Percentiles rank a stretch among this genome's conserved stretches.
Conservation (phyloP, 768 basidiomycete species). For the Leccinum truebloodii region DNA sequence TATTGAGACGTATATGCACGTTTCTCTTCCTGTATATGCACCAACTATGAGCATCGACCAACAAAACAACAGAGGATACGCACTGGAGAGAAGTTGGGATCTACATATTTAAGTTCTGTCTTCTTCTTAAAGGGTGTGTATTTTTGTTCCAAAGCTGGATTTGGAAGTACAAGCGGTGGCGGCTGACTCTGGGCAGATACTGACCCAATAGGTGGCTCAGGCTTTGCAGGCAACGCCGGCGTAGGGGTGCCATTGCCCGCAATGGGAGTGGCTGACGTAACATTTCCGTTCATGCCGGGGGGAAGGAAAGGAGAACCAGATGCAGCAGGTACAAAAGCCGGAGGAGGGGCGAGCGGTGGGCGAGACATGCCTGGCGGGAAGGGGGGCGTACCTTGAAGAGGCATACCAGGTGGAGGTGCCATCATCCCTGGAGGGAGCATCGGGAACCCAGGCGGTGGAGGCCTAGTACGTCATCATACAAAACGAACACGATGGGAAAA, state of each 20-base stretch:
- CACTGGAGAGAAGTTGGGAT: constrained; percentile 81
- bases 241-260: constrained; percentile 31
- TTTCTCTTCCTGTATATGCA: constrained; percentile 66
- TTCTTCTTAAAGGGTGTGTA: constrained; percentile 77
- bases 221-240: constrained; percentile 7
- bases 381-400: constrained; percentile 40
- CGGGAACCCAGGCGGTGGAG: constrained; percentile 56
- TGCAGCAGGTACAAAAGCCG: constrained; percentile 38
- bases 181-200: constrained; percentile 26
- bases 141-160: constrained; percentile 58
- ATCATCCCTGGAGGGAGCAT: constrained; percentile 46
- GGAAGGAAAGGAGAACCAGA: constrained; percentile 33
- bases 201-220: constrained; percentile 21
- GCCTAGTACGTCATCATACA: constrained; percentile 31
- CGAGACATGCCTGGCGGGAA: constrained; percentile 40
- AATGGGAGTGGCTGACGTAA: constrained; percentile 16
- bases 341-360: constrained; percentile 35
- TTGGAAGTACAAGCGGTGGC: constrained; percentile 48
- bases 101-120: constrained; percentile 70
- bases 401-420: constrained; percentile 34
- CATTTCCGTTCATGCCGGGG: constrained; percentile 25
- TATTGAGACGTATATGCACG: constrained; percentile 68
- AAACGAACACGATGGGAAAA: constrained; percentile 7
- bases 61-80: constrained; percentile 25
- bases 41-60: background rate